phyloP scores from a whole-genome alignment of 495 filamentous ascomycete species.

The Parachaetomium inaequale region DNA sequence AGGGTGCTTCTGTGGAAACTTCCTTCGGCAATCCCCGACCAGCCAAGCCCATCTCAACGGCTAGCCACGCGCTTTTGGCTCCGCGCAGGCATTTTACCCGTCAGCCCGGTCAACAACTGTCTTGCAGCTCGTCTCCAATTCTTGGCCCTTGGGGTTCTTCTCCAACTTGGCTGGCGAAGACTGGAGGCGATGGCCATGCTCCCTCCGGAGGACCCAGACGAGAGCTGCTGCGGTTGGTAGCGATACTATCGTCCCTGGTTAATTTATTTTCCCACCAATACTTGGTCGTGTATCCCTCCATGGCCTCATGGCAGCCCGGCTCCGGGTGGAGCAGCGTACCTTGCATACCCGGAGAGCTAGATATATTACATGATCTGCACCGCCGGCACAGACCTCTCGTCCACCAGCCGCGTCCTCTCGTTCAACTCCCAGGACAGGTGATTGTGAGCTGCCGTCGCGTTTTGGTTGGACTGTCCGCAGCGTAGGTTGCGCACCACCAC shows the following conservation, averaged over 20 bases:
- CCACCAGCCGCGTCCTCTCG: slow-evolving; percentile 4
- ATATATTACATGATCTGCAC: slow-evolving; percentile 24
- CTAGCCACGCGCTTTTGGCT: not conserved
- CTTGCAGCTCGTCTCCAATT: slow-evolving; percentile 16
- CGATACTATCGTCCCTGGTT: slow-evolving; percentile 18
- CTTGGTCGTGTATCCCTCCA: not conserved
- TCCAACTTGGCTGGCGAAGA: slow-evolving; percentile 14
- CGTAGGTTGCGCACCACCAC: not conserved
- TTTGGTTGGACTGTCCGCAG: not conserved
- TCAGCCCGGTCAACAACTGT: slow-evolving; percentile 14
- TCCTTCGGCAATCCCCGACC: not conserved
- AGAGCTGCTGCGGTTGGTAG: slow-evolving; percentile 2
- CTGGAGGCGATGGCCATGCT: slow-evolving; percentile 18
- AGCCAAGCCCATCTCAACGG: not conserved
- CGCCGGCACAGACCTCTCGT: not conserved
- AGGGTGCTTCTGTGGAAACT: not conserved
- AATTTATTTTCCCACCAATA: slow-evolving; percentile 33
- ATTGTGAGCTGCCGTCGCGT: not conserved
- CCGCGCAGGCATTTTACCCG: slow-evolving; percentile 25
- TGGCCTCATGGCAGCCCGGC: slow-evolving; percentile 1
- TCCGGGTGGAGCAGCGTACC: slow-evolving; percentile 20
- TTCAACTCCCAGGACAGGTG: not conserved
- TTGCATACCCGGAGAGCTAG: slow-evolving; percentile 28
- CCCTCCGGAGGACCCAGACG: slow-evolving; percentile 20
- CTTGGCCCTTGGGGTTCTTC: slow-evolving; percentile 18